phyloP scores from a whole-genome alignment of 345 rosid genomes.

The Leavenworthia alabamica region DNA sequence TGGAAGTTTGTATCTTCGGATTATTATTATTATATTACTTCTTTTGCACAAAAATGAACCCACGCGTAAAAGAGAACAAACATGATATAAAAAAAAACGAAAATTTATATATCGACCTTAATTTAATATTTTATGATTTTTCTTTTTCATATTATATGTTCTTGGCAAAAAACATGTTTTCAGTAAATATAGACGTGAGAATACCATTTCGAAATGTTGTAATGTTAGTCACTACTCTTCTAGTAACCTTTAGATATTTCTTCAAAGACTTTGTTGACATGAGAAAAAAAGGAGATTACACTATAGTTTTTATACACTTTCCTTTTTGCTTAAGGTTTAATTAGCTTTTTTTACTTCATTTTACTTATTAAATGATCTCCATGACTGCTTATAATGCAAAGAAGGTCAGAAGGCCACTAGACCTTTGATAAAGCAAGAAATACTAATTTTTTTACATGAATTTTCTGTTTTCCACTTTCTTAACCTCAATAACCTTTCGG shows the following conservation, averaged over 20 bases:
- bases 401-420: slow-evolving; percentile 7
- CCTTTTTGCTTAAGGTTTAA: not conserved
- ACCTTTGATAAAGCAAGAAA: slow-evolving; percentile 10
- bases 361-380: not conserved
- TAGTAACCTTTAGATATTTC: not conserved
- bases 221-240: not conserved
- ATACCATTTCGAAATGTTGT: not conserved
- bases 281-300: not conserved
- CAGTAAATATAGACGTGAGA: not conserved
- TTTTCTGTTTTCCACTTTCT: slow-evolving; percentile 1
- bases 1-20: not conserved
- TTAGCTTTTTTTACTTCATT: not conserved
- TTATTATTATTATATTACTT: not conserved
- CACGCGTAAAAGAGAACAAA: not conserved
- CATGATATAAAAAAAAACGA: not conserved
- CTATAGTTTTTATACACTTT: not conserved
- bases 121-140: not conserved
- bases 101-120: too few species aligned
- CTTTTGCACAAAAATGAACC: not conserved
- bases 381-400: slow-evolving; percentile 11
- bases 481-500: slow-evolving; percentile 25
- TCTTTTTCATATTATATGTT: too few species aligned
- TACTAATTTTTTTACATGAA: not conserved
- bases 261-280: not conserved
- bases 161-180: not conserved